Percentiles rank a stretch among this genome's conserved stretches.
phyloP scores from a whole-genome alignment of 208 protist genomes.

The Leishmania gerbilli region DNA sequence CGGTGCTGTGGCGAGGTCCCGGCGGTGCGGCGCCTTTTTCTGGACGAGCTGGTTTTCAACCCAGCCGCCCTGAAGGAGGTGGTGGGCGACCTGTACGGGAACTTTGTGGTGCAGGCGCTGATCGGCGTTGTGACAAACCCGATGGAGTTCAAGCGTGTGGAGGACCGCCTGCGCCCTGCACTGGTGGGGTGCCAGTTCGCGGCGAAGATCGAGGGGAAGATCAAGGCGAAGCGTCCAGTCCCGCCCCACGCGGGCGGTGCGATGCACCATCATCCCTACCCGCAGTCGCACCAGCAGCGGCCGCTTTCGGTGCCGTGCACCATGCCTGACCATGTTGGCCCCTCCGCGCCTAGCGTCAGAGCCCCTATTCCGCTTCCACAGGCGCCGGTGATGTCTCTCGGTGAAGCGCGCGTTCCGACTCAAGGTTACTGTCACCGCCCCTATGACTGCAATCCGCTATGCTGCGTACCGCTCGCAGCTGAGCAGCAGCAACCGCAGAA shows the following conservation, averaged over 20 bases:
- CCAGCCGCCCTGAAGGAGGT: conserved; percentile 74
- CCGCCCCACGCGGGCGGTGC: conserved; percentile 1
- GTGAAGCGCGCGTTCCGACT: neutral
- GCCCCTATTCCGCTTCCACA: neutral
- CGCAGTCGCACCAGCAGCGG: conserved; percentile 8
- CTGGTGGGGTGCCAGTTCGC: conserved; percentile 61
- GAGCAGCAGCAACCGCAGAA: neutral
- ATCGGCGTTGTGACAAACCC: conserved; percentile 51
- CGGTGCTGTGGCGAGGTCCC: conserved; percentile 62
- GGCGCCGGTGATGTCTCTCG: neutral
- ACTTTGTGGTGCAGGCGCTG: conserved; percentile 87
- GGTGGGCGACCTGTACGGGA: conserved; percentile 82
- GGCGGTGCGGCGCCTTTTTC: conserved; percentile 58
- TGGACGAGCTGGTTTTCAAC: conserved; percentile 88
- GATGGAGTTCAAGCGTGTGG: conserved; percentile 67
- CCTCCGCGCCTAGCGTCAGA: neutral
- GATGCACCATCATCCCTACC: neutral
- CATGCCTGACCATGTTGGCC: neutral
- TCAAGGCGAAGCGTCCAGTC: conserved; percentile 39
- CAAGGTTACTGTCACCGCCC: neutral
- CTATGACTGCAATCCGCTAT: neutral
- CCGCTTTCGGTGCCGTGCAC: neutral
- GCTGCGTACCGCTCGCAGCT: neutral
- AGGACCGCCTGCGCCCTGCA: conserved; percentile 63
- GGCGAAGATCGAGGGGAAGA: conserved; percentile 64